phyloP scores from a whole-genome alignment of 192 early-diverging fungal species.

The Dissophora ornata region DNA sequence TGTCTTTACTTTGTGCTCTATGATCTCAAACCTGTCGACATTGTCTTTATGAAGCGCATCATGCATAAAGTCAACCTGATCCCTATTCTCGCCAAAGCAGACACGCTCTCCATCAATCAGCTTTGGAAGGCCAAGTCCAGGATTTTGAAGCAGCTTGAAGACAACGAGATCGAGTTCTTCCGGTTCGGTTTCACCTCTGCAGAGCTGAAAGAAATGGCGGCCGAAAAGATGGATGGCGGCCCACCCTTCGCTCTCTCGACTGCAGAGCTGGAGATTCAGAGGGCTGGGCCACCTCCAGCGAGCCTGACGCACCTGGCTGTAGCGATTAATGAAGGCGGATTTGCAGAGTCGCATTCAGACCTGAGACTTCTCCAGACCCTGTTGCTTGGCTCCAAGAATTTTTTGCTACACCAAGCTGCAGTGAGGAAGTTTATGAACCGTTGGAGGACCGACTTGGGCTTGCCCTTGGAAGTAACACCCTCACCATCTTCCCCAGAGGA shows the following conservation, averaged over 20 bases:
- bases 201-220: conserved; percentile 42
- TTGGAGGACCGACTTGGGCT: conserved; percentile 39
- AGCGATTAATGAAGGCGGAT: conserved; percentile 38
- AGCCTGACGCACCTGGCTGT: conserved; percentile 37
- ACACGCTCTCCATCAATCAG: conserved; percentile 89
- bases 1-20: conserved; percentile 49
- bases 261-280: conserved; percentile 27
- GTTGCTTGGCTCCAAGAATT: conserved; percentile 41
- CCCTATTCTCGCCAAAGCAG: conserved; percentile 94
- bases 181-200: conserved; percentile 35
- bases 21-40: conserved; percentile 84
- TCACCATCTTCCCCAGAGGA: not conserved
- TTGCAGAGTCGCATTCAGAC: conserved; percentile 36
- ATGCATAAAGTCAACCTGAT: conserved; percentile 93
- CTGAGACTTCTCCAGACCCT: conserved; percentile 27
- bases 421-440: conserved; percentile 49
- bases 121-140: conserved; percentile 88
- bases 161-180: conserved; percentile 49
- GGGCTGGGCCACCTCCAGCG: not conserved
- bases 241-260: conserved; percentile 49
- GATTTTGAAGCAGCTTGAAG: conserved; percentile 58
- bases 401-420: conserved; percentile 38
- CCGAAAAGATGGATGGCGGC: conserved; percentile 35
- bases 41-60: conserved; percentile 96
- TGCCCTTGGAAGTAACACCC: conserved; percentile 25